Base-by-base conservation (phyloP, 2,329 filamentous ascomycete species). In the Hortaea sp. region DNA sequence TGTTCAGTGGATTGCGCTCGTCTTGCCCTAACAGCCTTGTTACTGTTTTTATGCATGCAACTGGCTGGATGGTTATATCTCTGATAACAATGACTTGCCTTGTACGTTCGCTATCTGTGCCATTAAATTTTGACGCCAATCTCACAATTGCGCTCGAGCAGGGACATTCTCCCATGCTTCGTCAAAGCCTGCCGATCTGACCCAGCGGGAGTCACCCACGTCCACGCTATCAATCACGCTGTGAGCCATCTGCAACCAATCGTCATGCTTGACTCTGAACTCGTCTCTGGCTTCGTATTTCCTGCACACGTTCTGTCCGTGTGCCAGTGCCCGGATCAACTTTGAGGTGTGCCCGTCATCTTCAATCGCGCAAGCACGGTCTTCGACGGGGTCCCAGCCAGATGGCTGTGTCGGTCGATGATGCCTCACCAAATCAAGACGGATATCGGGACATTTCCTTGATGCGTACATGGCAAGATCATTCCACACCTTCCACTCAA, bases 341-440 rank as follows among this genome's bases (percentile, higher is more conserved):
- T 95, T 95, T 45, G 81, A 73, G 7, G 79, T 73, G 66, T 97
- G 90, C 0, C 89, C 88, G 63, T 95, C 88, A 54, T 95, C 89
- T 0, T 73, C 59, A 20, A 71, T 60, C 32, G 57, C 54, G 45
- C 73, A 73, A 42, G 66, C 75, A 43, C 62, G 69, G 49, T 65
- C 59, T 49, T 74, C 69, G 39, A 75, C 58, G 13, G 58, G 64
- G 38, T 64, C 64, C 75, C 70, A 73, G 38, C 58, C 56, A 2
- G 57, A 55, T 3, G 57, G 55, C 41, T 69, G 66, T 46, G 69
- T 75, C 0, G 81, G 75, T 1, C 66, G 63, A 58, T 92, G 90
- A 0, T 65, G 60, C 1, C 63, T 65, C 44, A 94, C 75, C 41
- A 80, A 74, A 3, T 80, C 71, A 0, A 78, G 47, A 0, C 74